Conservation (phyloP, 257 asterid species). For the Jasminum sambac region DNA sequence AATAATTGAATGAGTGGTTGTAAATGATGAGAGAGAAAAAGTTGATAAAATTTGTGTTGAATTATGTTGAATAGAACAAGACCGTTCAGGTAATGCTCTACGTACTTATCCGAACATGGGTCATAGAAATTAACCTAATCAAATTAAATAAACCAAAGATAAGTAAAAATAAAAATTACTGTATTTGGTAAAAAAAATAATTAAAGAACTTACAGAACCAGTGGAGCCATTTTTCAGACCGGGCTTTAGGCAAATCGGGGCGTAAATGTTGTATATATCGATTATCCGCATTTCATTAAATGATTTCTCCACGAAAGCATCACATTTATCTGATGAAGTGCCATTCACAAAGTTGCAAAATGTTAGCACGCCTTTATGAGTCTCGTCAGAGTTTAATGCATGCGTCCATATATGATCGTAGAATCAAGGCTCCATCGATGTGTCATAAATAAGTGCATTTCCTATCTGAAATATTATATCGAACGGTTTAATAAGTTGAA, state of each 20-base stretch:
- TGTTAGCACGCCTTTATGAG: slow-evolving; percentile 20
- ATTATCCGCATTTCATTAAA: slow-evolving; percentile 8
- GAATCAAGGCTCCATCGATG: slow-evolving; percentile 13
- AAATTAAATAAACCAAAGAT: not conserved
- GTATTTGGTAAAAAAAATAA: not conserved
- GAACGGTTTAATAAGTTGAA: not conserved
- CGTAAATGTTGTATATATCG: slow-evolving; percentile 26
- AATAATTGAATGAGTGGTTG: too few species aligned
- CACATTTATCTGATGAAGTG: slow-evolving; percentile 12
- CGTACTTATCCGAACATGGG: slow-evolving; percentile 38
- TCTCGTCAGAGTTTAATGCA: slow-evolving; percentile 42
- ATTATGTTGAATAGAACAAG: too few species aligned
- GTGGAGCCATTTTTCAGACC: slow-evolving; percentile 23
- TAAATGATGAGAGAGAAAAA: too few species aligned
- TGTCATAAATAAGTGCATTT: slow-evolving; percentile 34
- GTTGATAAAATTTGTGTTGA: too few species aligned
- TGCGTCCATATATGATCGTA: slow-evolving; percentile 34
- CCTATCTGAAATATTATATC: slow-evolving; percentile 32
- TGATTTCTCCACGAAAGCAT: not conserved
- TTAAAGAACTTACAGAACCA: slow-evolving; percentile 24
- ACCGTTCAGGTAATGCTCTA: slow-evolving; percentile 29
- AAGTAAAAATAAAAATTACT: too few species aligned
- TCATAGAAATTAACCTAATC: slow-evolving; percentile 29
- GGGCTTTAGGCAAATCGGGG: slow-evolving; percentile 24
- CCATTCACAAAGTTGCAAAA: slow-evolving; percentile 26